A percentile compares a stretch with the other conserved stretches of the same genome.
phyloP scores from a whole-genome alignment of 169 alveolate genomes.

The Eimeria brunetti region DNA sequence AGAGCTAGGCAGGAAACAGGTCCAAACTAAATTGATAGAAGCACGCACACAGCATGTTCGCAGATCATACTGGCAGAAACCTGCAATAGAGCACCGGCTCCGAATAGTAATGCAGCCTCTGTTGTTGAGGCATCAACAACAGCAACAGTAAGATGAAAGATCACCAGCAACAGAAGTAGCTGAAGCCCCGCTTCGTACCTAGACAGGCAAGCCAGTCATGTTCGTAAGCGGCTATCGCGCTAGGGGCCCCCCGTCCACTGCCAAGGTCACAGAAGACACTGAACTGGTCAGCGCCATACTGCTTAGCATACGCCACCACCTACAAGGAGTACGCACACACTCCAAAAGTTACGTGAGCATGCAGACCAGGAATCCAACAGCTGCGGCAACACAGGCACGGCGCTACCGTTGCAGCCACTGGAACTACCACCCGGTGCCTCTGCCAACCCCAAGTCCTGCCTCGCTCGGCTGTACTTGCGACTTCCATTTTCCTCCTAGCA shows the following conservation, averaged over 20 bases:
- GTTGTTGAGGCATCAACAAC: not conserved
- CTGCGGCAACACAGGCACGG: not conserved
- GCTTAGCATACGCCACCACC: conserved; percentile 85
- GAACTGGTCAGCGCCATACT: conserved; percentile 88
- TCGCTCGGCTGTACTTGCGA: not conserved
- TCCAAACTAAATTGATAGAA: not conserved
- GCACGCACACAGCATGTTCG: not conserved
- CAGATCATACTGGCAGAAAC: not conserved
- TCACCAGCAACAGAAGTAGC: not conserved
- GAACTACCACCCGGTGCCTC: not conserved
- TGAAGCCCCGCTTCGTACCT: conserved; percentile 6
- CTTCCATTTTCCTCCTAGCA: not conserved
- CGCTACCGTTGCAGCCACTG: not conserved
- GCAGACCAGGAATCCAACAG: not conserved
- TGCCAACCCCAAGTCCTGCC: not conserved
- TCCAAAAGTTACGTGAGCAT: not conserved
- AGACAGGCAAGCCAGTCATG: conserved; percentile 73
- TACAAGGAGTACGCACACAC: not conserved
- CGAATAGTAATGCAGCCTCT: not conserved
- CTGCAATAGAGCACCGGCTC: not conserved
- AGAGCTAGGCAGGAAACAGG: not conserved
- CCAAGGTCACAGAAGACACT: conserved; percentile 90
- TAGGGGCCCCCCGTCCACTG: conserved; percentile 92
- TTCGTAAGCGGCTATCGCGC: conserved; percentile 79
- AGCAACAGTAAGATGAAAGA: not conserved